These are phyloP conservation scores for Cystobasidium tubakii DNA, from an alignment of 768 basidiomycete genomes.

Conservation along the genomic window DNA sequence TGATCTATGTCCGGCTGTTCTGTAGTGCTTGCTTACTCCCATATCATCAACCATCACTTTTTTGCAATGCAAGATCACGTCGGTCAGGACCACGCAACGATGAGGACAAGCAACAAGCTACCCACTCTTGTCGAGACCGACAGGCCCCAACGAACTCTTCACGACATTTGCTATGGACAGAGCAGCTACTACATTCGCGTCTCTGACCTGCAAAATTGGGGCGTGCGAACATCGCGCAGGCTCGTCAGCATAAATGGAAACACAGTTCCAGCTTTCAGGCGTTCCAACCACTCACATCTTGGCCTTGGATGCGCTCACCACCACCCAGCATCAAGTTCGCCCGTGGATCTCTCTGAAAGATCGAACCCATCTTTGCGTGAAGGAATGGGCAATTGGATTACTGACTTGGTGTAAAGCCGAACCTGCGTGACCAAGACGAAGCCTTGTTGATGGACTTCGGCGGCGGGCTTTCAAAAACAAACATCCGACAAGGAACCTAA, in stretches of 20 bases:
- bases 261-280: slow-evolving; percentile 69
- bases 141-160: slow-evolving; percentile 88
- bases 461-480: too few species aligned
- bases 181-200: slow-evolving; percentile 74
- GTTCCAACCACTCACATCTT: slow-evolving; percentile 73
- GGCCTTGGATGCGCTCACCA: slow-evolving; percentile 86
- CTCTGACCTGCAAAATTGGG: slow-evolving; percentile 39
- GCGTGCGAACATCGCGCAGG: slow-evolving; percentile 5
- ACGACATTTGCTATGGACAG: slow-evolving; percentile 95
- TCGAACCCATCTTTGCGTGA: slow-evolving; percentile 47
- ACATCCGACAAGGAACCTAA: too few species aligned
- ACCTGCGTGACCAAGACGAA: not conserved
- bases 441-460: not conserved
- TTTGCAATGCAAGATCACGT: slow-evolving; percentile 91
- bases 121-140: slow-evolving; percentile 77
- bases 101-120: slow-evolving; percentile 16
- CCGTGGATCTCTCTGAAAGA: slow-evolving; percentile 81
- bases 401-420: not conserved
- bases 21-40: slow-evolving; percentile 3
- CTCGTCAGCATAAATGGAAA: slow-evolving; percentile 12
- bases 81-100: slow-evolving; percentile 44
- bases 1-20: not conserved
- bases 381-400: not conserved
- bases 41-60: slow-evolving; percentile 57
- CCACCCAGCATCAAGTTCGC: slow-evolving; percentile 51